Evolutionary conservation across 2,329 filamentous ascomycete genomes (phyloP).

Genomic region (Magnaporthiopsis rhizophila): DNA sequence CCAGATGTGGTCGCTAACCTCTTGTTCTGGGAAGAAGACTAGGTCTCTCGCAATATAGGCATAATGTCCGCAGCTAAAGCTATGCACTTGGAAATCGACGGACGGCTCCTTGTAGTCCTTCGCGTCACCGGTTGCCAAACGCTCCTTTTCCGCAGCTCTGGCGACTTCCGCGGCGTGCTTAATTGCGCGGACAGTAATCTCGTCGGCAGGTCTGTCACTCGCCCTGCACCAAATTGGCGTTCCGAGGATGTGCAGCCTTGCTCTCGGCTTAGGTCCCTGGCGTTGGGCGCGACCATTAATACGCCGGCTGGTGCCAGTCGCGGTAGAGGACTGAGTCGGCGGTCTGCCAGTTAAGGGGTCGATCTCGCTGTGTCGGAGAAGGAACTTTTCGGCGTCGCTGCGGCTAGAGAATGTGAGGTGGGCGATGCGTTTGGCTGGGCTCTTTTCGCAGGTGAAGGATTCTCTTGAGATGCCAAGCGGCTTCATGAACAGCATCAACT

Average conservation of each 20-base stretch:
- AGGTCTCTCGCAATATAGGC: constrained; percentile 29
- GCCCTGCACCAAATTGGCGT: constrained; percentile 21
- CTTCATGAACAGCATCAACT: constrained; percentile 32
- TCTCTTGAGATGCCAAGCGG: constrained; percentile 26
- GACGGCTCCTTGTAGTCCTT: constrained; percentile 2
- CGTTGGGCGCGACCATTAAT: neutral
- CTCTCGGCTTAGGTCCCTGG: constrained; percentile 6
- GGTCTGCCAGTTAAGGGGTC: neutral
- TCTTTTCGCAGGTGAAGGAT: constrained; percentile 36
- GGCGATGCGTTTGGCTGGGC: constrained; percentile 23
- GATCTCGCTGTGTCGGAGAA: constrained; percentile 24
- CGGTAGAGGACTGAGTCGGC: neutral
- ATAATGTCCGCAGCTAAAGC: constrained; percentile 35
- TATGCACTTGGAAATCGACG: constrained; percentile 8
- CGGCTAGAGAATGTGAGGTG: constrained; percentile 34
- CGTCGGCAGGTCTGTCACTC: constrained; percentile 12
- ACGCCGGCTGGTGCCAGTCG: neutral
- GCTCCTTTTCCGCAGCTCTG: neutral
- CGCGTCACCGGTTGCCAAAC: neutral
- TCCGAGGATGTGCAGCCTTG: constrained; percentile 22
- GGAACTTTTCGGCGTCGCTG: constrained; percentile 33
- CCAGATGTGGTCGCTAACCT: neutral
- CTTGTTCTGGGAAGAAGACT: constrained; percentile 35
- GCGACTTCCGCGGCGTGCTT: constrained; percentile 7
- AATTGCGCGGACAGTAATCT: constrained; percentile 15